Conservation (phyloP, 441 rosid genomes). For the Populus trichocarpa region DNA sequence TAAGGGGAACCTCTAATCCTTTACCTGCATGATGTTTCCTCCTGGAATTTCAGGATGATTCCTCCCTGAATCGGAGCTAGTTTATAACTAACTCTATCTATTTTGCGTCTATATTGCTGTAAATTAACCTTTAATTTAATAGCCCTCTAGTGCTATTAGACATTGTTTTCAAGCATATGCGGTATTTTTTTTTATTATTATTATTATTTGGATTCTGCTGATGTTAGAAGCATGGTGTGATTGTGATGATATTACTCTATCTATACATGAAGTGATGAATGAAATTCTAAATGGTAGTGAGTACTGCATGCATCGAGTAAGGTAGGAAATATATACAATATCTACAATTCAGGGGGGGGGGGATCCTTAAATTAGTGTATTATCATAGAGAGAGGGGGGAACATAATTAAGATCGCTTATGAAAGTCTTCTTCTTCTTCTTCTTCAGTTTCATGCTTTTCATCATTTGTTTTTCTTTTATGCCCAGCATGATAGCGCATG, state of each 20-base stretch:
- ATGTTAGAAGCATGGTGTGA: neutral
- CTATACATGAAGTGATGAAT: no score
- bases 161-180: neutral
- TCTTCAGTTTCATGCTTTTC: no score
- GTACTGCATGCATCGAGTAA: no score
- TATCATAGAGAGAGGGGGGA: no score
- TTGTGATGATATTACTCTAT: neutral
- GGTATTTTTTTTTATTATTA: slow-evolving; percentile 13
- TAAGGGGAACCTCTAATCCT: neutral
- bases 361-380: no score
- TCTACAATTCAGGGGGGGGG: no score
- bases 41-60: neutral
- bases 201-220: neutral
- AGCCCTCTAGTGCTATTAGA: neutral
- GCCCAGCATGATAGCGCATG: no score
- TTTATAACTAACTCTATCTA: neutral
- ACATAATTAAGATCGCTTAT: no score
- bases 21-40: neutral
- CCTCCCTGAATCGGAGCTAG: neutral
- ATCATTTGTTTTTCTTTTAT: no score
- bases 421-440: no score
- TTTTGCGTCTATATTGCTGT: neutral
- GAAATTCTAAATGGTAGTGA: no score
- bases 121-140: neutral
- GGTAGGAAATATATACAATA: no score